Conservation (phyloP, 129 eudicot genomes). For the Logfia minima region DNA sequence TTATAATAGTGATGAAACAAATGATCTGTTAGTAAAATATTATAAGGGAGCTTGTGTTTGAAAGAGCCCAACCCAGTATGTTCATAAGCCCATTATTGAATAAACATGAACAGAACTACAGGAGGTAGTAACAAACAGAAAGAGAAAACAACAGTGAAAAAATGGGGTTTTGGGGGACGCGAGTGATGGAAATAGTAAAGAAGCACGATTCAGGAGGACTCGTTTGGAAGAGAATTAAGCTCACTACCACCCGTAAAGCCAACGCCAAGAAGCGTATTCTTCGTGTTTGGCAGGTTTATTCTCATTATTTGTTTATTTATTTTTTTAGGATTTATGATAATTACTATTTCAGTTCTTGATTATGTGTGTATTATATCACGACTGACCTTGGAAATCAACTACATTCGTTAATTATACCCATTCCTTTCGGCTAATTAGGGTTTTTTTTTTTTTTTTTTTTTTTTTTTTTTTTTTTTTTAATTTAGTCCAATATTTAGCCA, state of each 20-base stretch:
- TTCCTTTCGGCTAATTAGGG: neutral
- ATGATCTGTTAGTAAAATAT: too few species aligned
- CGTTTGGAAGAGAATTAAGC: conserved; percentile 91
- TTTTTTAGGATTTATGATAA: neutral
- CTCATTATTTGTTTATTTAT: too few species aligned
- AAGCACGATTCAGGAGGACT: conserved; percentile 90
- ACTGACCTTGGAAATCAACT: neutral
- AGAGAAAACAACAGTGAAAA: neutral
- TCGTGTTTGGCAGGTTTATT: conserved; percentile 78
- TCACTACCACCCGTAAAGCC: conserved; percentile 89
- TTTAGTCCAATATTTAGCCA: too few species aligned
- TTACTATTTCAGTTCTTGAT: neutral
- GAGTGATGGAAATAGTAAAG: conserved; percentile 85
- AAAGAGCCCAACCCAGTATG: neutral
- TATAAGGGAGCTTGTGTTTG: too few species aligned
- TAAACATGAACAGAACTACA: conserved; percentile 61
- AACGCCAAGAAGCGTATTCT: conserved; percentile 93
- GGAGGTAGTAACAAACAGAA: neutral
- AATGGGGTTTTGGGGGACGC: conserved; percentile 75
- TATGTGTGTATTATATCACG: neutral
- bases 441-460: too few species aligned
- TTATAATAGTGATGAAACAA: too few species aligned
- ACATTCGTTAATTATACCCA: neutral
- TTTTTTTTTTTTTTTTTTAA: too few species aligned
- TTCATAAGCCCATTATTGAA: conserved; percentile 23